Base-by-base conservation (phyloP, 805 yeast species). In the Candida pini region DNA sequence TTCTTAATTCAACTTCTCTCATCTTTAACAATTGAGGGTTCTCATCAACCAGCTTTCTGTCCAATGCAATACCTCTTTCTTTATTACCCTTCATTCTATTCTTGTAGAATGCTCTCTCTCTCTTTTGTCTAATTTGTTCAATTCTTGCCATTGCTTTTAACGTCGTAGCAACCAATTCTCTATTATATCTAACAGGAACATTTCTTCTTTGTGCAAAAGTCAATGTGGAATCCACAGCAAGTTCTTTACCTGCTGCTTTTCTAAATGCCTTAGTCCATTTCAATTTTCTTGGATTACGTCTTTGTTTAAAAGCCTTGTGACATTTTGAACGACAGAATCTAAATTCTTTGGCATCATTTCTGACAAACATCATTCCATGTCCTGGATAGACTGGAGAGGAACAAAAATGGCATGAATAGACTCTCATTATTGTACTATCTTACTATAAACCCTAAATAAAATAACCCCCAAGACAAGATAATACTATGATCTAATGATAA, bases 231-330 rank as follows among this genome's bases (percentile, higher is more conserved):
- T 92, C 98, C 39, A 92, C 97, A 17, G 95, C 96, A 71, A 92
- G 76, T 61, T 92, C 98, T 63, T 92, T 92, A 54, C 98, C 98
- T 29, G 97, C 97, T 43, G 97, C 95, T 63, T 92, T 92, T 68
- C 98, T 79, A 75, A 92, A 92, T 1, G 98, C 97, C 64, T 92
- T 92, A 37, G 98, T 92, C 98, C 98, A 92, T 66, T 76, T 84
- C 64, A 89, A 78, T 65, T 92, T 92, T 69, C 98, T 81, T 51
- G 98, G 98, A 69, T 92, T 92, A 66, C 98, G 81, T 72, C 96
- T 88, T 69, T 88, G 94, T 62, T 92, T 92, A 78, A 92, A 92
- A 36, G 88, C 82, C 61, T 89, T 87, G 68, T 92, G 98, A 69
- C 98, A 92, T 62, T 92, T 92, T 42, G 97, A 88, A 60, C 97